A percentile compares a stretch with the other conserved stretches of the same genome.
These are phyloP conservation scores for Fusarium euwallaceae DNA, from an alignment of 2,329 filamentous ascomycete species.

Conservation along the genomic window DNA sequence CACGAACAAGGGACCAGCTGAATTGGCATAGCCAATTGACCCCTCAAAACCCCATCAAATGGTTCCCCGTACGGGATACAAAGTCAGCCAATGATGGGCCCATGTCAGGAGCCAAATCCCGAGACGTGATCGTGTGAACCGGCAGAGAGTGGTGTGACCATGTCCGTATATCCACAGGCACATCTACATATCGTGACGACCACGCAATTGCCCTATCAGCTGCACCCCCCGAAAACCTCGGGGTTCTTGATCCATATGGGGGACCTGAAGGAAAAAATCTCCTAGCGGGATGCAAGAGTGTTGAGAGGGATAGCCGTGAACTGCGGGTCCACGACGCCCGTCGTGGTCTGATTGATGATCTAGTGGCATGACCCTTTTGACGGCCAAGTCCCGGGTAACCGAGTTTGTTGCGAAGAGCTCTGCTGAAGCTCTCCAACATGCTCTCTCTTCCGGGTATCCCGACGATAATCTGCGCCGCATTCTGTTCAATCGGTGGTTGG, in stretches of 20 bases:
- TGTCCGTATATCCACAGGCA: slow-evolving; percentile 11
- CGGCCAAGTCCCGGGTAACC: slow-evolving; percentile 14
- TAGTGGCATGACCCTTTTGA: slow-evolving; percentile 38
- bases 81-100: slow-evolving; percentile 26
- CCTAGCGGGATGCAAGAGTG: slow-evolving; percentile 3
- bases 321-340: slow-evolving; percentile 24
- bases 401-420: slow-evolving; percentile 15
- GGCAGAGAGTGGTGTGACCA: slow-evolving; percentile 36
- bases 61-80: neutral
- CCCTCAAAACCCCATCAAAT: neutral
- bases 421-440: neutral
- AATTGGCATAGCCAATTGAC: slow-evolving; percentile 6
- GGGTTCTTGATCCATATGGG: slow-evolving; percentile 19
- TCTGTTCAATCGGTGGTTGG: slow-evolving; percentile 19
- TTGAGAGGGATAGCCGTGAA: slow-evolving; percentile 3
- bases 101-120: slow-evolving; percentile 16
- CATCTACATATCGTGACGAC: slow-evolving; percentile 29
- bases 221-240: slow-evolving; percentile 7
- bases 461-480: slow-evolving; percentile 19
- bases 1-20: neutral
- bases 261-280: slow-evolving; percentile 1
- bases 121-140: slow-evolving; percentile 17
- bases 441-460: slow-evolving; percentile 17
- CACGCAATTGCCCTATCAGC: slow-evolving; percentile 32
- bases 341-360: slow-evolving; percentile 33